Percentiles rank a stretch among this genome's conserved stretches.
Evolutionary conservation across 768 basidiomycete species (phyloP).

Genomic region (Hericium erinaceus): DNA sequence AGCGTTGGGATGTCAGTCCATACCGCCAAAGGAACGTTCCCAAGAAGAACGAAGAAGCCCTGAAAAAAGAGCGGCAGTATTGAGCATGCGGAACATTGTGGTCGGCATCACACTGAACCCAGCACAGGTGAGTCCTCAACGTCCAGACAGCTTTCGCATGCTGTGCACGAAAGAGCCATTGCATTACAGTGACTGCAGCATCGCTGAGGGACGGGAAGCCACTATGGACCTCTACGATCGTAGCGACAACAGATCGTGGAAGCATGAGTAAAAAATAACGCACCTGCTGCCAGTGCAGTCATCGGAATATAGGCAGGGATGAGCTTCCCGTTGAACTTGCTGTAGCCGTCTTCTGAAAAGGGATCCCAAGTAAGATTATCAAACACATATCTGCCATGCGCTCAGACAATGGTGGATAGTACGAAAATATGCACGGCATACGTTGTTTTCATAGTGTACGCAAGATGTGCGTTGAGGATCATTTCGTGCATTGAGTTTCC

Average conservation of each 20-base stretch:
- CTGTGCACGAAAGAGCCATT: no score
- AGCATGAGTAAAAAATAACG: not conserved
- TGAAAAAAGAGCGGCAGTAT: not conserved
- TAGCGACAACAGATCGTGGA: not conserved
- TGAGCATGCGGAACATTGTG: not conserved
- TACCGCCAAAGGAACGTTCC: not conserved
- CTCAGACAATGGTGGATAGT: not conserved
- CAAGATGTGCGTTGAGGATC: constrained; percentile 40
- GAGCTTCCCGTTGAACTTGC: constrained; percentile 35
- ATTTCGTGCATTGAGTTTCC: constrained; percentile 56
- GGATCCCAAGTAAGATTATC: constrained; percentile 46
- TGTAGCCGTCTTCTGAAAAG: constrained; percentile 28
- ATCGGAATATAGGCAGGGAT: constrained; percentile 46
- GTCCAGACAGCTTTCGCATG: not conserved
- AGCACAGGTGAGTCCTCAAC: not conserved
- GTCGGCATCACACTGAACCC: not conserved
- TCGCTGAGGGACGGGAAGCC: no score
- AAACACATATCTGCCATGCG: constrained; percentile 33
- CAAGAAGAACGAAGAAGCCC: not conserved
- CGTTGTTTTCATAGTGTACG: constrained; percentile 37
- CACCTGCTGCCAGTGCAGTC: constrained; percentile 42
- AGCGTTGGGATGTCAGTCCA: not conserved
- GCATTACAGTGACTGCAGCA: no score
- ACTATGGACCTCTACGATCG: no score
- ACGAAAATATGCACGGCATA: constrained; percentile 22